These are phyloP conservation scores for Nannochloropsis gaditana DNA, from an alignment of 108 stramenopile species.

Conservation along the genomic window DNA sequence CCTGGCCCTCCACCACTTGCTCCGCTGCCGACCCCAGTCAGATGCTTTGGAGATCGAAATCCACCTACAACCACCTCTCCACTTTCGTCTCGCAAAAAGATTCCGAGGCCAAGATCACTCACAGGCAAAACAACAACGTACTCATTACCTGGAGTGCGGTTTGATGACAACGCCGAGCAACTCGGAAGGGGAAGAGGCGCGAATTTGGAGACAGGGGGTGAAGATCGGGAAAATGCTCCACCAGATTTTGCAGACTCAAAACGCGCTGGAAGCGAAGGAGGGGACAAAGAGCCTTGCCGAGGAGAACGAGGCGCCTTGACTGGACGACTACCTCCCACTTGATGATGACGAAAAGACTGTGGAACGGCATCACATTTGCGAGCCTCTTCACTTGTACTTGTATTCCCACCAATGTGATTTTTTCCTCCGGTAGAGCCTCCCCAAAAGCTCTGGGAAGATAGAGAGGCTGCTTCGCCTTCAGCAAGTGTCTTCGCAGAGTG, in stretches of 20 bases:
- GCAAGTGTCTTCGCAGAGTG: too few relatives aligned
- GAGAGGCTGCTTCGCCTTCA: too few relatives aligned
- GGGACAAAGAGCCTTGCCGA: neutral
- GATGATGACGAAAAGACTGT: neutral
- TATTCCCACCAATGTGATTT: too few relatives aligned
- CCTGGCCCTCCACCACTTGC: neutral
- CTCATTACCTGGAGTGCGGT: neutral
- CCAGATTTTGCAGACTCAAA: neutral
- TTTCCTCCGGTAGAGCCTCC: too few relatives aligned
- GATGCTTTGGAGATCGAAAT: neutral
- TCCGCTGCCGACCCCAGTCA: neutral
- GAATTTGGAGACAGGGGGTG: neutral
- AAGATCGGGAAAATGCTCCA: neutral
- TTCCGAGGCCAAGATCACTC: neutral
- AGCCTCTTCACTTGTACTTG: too few relatives aligned
- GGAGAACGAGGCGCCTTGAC: neutral
- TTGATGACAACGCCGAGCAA: neutral
- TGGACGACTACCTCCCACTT: neutral
- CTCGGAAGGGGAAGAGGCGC: neutral
- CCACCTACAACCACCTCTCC: neutral
- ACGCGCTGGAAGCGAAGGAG: neutral
- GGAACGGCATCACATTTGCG: too few relatives aligned
- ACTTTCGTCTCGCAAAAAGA: slow-evolving; percentile 3
- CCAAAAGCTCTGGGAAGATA: too few relatives aligned
- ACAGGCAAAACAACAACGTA: slow-evolving; percentile 14